These are phyloP conservation scores for Ramaria rubella DNA, from an alignment of 768 basidiomycete genomes.

Conservation along the genomic window DNA sequence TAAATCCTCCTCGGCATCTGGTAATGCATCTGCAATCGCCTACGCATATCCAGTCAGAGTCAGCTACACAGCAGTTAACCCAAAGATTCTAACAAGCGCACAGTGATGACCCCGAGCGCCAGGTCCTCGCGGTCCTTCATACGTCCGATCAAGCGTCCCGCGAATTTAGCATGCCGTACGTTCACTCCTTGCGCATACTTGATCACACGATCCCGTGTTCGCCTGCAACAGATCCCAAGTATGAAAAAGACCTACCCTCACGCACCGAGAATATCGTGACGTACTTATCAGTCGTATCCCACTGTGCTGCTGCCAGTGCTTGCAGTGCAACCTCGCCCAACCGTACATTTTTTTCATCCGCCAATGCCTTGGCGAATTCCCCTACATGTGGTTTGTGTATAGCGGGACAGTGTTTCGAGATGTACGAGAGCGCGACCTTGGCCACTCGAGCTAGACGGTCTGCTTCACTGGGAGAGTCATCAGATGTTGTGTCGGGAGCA, in stretches of 20 bases:
- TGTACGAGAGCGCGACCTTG: slow-evolving; percentile 43
- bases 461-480: slow-evolving; percentile 32
- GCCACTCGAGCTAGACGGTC: slow-evolving; percentile 37
- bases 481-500: slow-evolving; percentile 39
- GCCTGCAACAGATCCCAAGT: slow-evolving; percentile 34
- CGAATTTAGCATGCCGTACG: slow-evolving; percentile 74
- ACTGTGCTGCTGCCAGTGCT: slow-evolving; percentile 62
- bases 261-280: slow-evolving; percentile 22
- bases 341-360: slow-evolving; percentile 47
- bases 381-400: slow-evolving; percentile 68
- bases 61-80: background rate
- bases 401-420: slow-evolving; percentile 71
- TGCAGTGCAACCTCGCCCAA: slow-evolving; percentile 66
- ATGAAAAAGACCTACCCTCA: background rate
- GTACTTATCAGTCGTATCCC: slow-evolving; percentile 66
- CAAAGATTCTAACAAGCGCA: slow-evolving; percentile 26
- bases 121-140: slow-evolving; percentile 45
- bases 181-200: slow-evolving; percentile 55
- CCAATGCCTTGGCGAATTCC: slow-evolving; percentile 69
- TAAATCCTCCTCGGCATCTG: slow-evolving; percentile 35
- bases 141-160: slow-evolving; percentile 64
- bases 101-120: slow-evolving; percentile 58
- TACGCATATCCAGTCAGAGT: slow-evolving; percentile 22
- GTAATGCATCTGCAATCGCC: slow-evolving; percentile 52
- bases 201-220: slow-evolving; percentile 56